Evolutionary conservation across 768 basidiomycete species (phyloP), one percentile per base, ranked within the genome.

Genomic region (Russula compacta): DNA sequence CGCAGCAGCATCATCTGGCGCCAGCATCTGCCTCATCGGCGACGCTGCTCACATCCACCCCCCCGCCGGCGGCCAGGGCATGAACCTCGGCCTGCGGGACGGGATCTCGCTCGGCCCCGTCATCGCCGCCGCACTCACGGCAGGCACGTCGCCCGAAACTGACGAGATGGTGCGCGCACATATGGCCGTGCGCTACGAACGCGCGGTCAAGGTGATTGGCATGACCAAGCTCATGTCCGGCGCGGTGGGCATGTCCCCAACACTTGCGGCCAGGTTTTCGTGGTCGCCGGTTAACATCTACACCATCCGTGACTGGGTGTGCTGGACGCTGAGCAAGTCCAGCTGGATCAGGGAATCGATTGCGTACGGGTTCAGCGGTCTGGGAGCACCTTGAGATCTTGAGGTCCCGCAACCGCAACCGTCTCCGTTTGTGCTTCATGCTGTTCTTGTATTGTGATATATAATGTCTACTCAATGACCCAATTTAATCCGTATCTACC

Each of bases 41-140:
- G 78, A 80, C 64, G 79, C 81, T 4, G 81, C 81, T 36, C 79
- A 75, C 63, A 76, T 82, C 49, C 82, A 81, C 59, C 78, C 81
- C 0, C 82, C 81, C 24, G 72, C 76, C 6, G 82, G 81, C 1
- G 82, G 82, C 1, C 81, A 81, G 56, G 82, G 81, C 11, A 79
- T 83, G 81, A 81, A 82, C 62, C 74, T 83, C n/a, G 79, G 81
- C 6, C 69, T 83, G n/a, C 75, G 81, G 15, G 82, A 83, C 61
- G 81, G 77, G 7, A 68, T 81, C 21, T 71, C 72, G 51, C 73
- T 82, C 4, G 80, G 76, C 6, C 73, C 75, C n/a, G 74, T 67
- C 7, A 68, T 83, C 43, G 67, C 69, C 17, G 69, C 72, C 5
- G 51, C 56, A n/a, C 77, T 78, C 67, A 59, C 75, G 1, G 64